phyloP scores from a whole-genome alignment of 2,329 filamentous ascomycete species.

The Diplodia corticola region DNA sequence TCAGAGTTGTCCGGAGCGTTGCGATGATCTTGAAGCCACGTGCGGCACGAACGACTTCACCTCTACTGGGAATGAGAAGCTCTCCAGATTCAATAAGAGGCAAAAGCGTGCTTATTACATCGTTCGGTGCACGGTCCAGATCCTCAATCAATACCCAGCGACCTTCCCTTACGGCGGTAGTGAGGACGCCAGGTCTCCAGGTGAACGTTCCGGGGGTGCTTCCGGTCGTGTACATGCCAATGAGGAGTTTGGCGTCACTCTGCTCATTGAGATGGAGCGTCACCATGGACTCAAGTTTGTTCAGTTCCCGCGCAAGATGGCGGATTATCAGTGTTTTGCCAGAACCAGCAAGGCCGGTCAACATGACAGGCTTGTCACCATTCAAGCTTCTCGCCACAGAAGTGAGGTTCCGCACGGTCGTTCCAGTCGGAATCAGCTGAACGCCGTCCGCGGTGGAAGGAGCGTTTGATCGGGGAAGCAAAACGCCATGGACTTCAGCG shows the following conservation, averaged over 20 bases:
- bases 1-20: conserved; percentile 72
- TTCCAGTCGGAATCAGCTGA: conserved; percentile 63
- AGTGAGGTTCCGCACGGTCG: conserved; percentile 71
- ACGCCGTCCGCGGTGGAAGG: background rate
- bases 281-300: conserved; percentile 79
- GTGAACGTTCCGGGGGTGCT: conserved; percentile 83
- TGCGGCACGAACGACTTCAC: conserved; percentile 79
- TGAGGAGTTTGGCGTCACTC: conserved; percentile 93
- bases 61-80: conserved; percentile 83
- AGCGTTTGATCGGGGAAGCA: conserved; percentile 38
- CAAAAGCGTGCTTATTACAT: conserved; percentile 89
- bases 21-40: conserved; percentile 89
- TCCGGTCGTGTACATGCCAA: conserved; percentile 91
- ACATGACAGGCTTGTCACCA: conserved; percentile 68
- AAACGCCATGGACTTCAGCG: conserved; percentile 37
- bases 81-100: conserved; percentile 92
- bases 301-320: conserved; percentile 77
- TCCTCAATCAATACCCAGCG: conserved; percentile 98
- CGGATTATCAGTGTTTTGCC: conserved; percentile 88
- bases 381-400: conserved; percentile 68
- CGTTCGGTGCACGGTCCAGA: conserved; percentile 88
- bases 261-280: conserved; percentile 97
- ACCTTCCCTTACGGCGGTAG: conserved; percentile 89
- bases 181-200: conserved; percentile 90
- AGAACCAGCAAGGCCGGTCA: conserved; percentile 80